phyloP scores from a whole-genome alignment of 345 rosid species.

The Trapa incisa region DNA sequence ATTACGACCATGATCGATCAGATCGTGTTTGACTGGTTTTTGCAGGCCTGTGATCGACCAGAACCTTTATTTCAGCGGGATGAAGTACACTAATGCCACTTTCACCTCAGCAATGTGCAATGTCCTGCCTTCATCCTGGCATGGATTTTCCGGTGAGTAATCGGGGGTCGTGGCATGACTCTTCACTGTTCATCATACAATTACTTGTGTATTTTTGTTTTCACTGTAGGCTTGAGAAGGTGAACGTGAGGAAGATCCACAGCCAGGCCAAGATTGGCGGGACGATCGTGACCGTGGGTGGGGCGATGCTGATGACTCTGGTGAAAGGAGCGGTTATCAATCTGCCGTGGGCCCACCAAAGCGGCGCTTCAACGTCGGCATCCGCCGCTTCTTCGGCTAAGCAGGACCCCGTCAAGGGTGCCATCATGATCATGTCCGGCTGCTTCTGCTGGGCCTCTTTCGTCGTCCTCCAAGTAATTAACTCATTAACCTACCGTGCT shows the following conservation, averaged over 20 bases:
- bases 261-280: constrained; percentile 80
- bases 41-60: constrained; percentile 56
- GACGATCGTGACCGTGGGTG: constrained; percentile 71
- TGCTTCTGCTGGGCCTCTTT: constrained; percentile 60
- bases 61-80: constrained; percentile 58
- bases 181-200: too few relatives aligned
- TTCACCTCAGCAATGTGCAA: constrained; percentile 71
- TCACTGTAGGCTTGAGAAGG: constrained; percentile 53
- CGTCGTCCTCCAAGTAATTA: constrained; percentile 46
- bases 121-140: constrained; percentile 74
- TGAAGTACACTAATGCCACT: constrained; percentile 80
- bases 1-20: too few relatives aligned
- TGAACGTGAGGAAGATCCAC: constrained; percentile 35
- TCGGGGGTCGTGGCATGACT: too few relatives aligned
- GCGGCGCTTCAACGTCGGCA: constrained; percentile 4
- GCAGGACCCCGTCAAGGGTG: constrained; percentile 48
- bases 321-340: constrained; percentile 44
- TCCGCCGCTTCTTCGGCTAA: neutral
- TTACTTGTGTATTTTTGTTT: too few relatives aligned
- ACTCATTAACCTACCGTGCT: too few relatives aligned
- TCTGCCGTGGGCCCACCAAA: constrained; percentile 50
- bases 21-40: too few relatives aligned
- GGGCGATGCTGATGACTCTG: constrained; percentile 82
- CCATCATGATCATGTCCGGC: constrained; percentile 42
- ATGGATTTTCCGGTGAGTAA: constrained; percentile 50